A percentile compares a stretch with the other conserved stretches of the same genome.
Conservation (phyloP, 176 grass and related monocot genomes). For the sorghum (Sorghum bicolor) region Sorghum_bicolor_NCBIv3 NC_012876.2:64359001-64359500, state of each 20-base stretch:
- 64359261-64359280: neutral
- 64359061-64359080: too few relatives aligned
- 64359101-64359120: neutral
- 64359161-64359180: neutral
- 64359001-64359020: neutral
- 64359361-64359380: too few relatives aligned
- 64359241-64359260: neutral
- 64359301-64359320: too few relatives aligned
- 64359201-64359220: neutral
- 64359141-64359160: neutral
- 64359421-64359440: too few relatives aligned
- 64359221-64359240: neutral
- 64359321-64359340: too few relatives aligned
- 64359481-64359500: too few relatives aligned
- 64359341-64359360: too few relatives aligned
- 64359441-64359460: too few relatives aligned
- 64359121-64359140: neutral
- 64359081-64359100: neutral
- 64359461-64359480: too few relatives aligned
- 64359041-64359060: neutral
- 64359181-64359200: neutral
- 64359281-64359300: neutral
- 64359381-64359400: too few relatives aligned
- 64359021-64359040: constrained; percentile 2
- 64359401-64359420: too few relatives aligned